phyloP scores from a whole-genome alignment of 108 stramenopile species.

The Schizochytrium sp. region DNA sequence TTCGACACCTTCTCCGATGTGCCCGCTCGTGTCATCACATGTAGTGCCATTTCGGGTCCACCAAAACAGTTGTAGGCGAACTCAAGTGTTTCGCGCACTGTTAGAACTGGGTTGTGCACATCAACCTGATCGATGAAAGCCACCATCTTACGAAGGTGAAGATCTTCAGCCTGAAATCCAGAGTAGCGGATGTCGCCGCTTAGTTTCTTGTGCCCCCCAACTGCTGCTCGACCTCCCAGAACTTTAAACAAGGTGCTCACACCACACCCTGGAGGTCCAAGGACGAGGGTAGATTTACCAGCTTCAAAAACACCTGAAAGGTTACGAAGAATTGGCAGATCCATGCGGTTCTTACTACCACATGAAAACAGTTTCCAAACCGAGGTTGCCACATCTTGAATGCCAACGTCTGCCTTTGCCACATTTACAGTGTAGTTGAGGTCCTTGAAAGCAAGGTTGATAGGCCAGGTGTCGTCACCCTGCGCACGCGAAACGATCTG shows the following conservation, averaged over 20 bases:
- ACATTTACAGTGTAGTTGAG: slow-evolving; percentile 56
- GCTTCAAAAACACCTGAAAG: slow-evolving; percentile 71
- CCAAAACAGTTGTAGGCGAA: slow-evolving; percentile 24
- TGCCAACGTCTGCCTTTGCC: not conserved
- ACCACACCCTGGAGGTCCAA: slow-evolving; percentile 85
- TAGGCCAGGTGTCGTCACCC: slow-evolving; percentile 32
- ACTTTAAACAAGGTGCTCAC: slow-evolving; percentile 73
- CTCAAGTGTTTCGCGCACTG: slow-evolving; percentile 62
- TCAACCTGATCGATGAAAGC: slow-evolving; percentile 46
- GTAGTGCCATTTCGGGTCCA: not conserved
- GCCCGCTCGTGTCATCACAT: not conserved
- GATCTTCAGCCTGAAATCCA: not conserved
- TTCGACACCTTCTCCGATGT: not conserved
- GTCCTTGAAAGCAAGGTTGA: slow-evolving; percentile 30
- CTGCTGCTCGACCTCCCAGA: not conserved
- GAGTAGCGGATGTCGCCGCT: slow-evolving; percentile 16
- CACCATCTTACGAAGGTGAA: slow-evolving; percentile 13
- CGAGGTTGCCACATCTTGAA: not conserved
- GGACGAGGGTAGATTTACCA: slow-evolving; percentile 83
- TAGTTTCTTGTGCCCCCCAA: not conserved
- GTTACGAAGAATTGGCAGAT: slow-evolving; percentile 44
- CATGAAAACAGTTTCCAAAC: not conserved
- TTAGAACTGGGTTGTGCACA: slow-evolving; percentile 50
- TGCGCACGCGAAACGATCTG: not conserved
- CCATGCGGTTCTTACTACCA: not conserved